Evolutionary conservation across 1,284 basidiomycete genomes (phyloP), one percentile per base, ranked within the genome.

Genomic region (Apiotrichum sp.): DNA sequence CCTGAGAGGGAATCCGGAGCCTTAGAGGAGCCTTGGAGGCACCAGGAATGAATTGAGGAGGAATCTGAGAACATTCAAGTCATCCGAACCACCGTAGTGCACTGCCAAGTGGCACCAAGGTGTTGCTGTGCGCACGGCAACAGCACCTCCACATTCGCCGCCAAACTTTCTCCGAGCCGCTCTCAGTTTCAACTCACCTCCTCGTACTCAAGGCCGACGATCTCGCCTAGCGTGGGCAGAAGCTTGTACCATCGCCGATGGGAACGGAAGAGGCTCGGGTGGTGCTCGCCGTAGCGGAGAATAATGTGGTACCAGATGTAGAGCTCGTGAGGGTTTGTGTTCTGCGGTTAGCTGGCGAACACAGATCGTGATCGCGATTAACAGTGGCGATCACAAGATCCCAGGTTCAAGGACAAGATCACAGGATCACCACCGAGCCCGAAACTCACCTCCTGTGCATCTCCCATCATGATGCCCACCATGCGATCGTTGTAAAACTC

Each of bases 401-500:
- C 29, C 29, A 29, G 29, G 29, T 29, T 29, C 29, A 29, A 29
- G 29, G 29, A 29, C 29, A 29, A 29, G 29, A 29, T 29, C 29
- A 29, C 29, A 3, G 29, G 29, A 29, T 29, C 29, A 29, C 29
- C 43, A 22, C n/a, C 2, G 16, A 29, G 13, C 47, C 4, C 6
- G 50, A 48, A 14, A 72, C 86, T 65, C 67, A 88, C 87, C 70
- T 81, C 79, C 68, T 83, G 81, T 6, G 84, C 83, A 59, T 90
- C 86, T 34, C 84, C 80, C 71, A 72, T 72, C 45, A 86, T 79
- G 46, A 91, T 78, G 39, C 88, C 87, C 54, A 86, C 84, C 88
- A 93, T 93, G 38, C 92, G 80, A 67, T 91, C 89, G 2, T 88
- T 89, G 70, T 95, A 89, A 67, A 87, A 92, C 4, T 81, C 74